phyloP scores from a whole-genome alignment of 2,329 filamentous ascomycete genomes.

The Zalaria obscura region DNA sequence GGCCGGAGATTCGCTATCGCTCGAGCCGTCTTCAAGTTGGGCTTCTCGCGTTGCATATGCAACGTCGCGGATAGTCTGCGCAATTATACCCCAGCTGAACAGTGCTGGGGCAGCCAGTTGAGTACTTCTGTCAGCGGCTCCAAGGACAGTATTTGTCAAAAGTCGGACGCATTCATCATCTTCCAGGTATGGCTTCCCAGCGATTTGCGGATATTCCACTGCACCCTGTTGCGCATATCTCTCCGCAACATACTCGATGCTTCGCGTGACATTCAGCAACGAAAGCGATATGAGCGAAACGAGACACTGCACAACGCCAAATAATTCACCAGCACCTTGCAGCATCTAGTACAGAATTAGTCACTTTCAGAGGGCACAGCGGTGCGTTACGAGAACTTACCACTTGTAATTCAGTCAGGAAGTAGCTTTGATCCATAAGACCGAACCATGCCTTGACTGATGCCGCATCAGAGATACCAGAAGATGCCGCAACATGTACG shows the following conservation, averaged over 20 bases:
- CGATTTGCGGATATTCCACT: slow-evolving; percentile 12
- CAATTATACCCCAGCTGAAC: slow-evolving; percentile 68
- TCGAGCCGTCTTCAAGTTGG: slow-evolving; percentile 7
- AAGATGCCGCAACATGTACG: slow-evolving; percentile 29
- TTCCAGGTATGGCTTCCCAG: slow-evolving; percentile 46
- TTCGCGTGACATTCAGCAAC: slow-evolving; percentile 54
- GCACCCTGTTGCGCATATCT: not conserved
- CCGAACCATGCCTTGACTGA: slow-evolving; percentile 59
- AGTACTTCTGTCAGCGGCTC: slow-evolving; percentile 41
- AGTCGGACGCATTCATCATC: slow-evolving; percentile 55
- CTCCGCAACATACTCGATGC: slow-evolving; percentile 36
- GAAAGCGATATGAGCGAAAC: slow-evolving; percentile 56
- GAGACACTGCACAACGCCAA: slow-evolving; percentile 45
- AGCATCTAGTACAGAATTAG: not conserved
- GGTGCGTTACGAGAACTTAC: slow-evolving; percentile 25
- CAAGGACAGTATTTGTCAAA: slow-evolving; percentile 57
- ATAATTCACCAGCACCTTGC: slow-evolving; percentile 1
- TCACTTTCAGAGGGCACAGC: not conserved
- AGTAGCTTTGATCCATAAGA: slow-evolving; percentile 53
- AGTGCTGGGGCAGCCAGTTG: slow-evolving; percentile 56
- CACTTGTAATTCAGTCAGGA: slow-evolving; percentile 50
- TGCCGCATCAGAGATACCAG: slow-evolving; percentile 16
- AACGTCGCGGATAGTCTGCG: slow-evolving; percentile 55
- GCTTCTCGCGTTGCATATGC: slow-evolving; percentile 41
- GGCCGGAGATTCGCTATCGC: slow-evolving; percentile 6